Conservation (phyloP, 2,329 filamentous ascomycete species). For the Myriosclerotinia duriaeana region DNA sequence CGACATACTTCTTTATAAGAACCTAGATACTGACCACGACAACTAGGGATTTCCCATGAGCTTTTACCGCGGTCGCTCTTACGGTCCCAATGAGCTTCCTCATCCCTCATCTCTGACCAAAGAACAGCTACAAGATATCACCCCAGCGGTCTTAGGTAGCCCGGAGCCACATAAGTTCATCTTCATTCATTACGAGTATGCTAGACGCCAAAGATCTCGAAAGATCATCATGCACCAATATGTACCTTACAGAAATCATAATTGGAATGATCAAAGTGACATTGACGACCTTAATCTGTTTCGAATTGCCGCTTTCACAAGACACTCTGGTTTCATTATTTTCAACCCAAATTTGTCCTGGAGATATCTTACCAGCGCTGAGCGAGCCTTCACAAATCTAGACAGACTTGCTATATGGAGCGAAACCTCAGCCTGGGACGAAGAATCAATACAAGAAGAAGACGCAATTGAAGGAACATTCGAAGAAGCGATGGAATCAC, state of each 20-base stretch:
- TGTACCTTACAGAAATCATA: not conserved
- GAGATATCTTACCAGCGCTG: not conserved
- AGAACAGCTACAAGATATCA: not conserved
- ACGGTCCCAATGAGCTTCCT: not conserved
- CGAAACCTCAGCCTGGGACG: not conserved
- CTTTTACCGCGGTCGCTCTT: too few species aligned
- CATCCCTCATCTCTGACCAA: not conserved
- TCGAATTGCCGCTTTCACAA: not conserved
- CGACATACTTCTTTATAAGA: too few species aligned
- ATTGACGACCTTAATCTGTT: conserved; percentile 2
- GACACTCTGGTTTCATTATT: not conserved
- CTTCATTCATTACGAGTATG: not conserved
- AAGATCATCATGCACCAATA: conserved; percentile 12
- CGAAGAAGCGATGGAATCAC: not conserved
- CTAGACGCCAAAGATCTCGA: not conserved
- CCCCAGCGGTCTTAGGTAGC: not conserved
- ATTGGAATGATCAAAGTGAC: not conserved
- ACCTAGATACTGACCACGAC: not conserved
- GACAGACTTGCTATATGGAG: not conserved
- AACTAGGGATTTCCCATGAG: not conserved
- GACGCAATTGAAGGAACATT: not conserved
- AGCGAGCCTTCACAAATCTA: not conserved
- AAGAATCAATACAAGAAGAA: not conserved
- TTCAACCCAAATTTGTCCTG: not conserved
- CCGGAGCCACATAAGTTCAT: conserved; percentile 1